Conservation (phyloP, 495 filamentous ascomycete genomes). For the Aspergillus ostianus region DNA sequence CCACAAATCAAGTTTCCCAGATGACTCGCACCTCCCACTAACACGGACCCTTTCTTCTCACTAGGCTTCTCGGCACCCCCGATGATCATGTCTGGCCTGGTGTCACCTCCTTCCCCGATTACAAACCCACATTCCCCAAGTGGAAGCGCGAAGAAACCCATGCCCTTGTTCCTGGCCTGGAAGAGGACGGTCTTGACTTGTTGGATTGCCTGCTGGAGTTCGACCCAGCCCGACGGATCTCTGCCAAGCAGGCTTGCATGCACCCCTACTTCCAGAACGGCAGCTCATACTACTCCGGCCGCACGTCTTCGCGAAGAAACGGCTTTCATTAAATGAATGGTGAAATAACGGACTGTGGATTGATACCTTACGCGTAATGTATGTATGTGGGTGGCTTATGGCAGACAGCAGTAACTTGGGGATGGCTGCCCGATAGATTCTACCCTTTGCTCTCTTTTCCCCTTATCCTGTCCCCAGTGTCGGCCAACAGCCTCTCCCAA, state of each 20-base stretch:
- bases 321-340: conserved; percentile 35
- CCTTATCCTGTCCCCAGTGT: not conserved
- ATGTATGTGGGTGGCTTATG: conserved; percentile 17
- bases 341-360: not conserved
- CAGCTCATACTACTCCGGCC: conserved; percentile 51
- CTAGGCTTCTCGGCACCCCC: conserved; percentile 86
- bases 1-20: not conserved
- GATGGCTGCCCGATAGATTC: not conserved
- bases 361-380: conserved; percentile 17
- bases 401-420: conserved; percentile 3
- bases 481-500: not conserved
- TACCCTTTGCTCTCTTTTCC: not conserved
- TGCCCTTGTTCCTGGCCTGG: conserved; percentile 59
- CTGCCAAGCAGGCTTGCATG: conserved; percentile 88
- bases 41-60: conserved; percentile 8
- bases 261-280: conserved; percentile 91
- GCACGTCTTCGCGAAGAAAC: conserved; percentile 33
- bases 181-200: conserved; percentile 79
- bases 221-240: conserved; percentile 90
- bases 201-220: conserved; percentile 91
- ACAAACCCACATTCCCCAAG: conserved; percentile 95
- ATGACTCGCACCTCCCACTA: not conserved
- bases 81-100: conserved; percentile 89
- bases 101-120: conserved; percentile 96
- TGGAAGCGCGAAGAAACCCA: conserved; percentile 73